phyloP scores from a whole-genome alignment of 106 monocot genomes.

The Agapanthus africanus region DNA sequence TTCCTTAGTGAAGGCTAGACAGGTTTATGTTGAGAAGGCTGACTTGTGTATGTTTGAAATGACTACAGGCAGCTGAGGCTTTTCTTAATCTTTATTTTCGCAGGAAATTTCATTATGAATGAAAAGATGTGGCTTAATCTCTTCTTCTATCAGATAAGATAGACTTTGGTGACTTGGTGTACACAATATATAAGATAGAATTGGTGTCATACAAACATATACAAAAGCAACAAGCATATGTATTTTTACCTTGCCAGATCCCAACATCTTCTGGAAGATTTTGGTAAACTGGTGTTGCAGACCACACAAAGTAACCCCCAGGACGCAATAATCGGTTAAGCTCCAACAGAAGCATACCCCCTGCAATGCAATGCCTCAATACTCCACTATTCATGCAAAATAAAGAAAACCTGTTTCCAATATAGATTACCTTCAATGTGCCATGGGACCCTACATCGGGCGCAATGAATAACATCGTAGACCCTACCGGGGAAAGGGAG shows the following conservation, averaged over 20 bases:
- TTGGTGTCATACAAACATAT: no score
- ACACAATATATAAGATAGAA: no score
- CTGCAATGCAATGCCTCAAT: conserved; percentile 27
- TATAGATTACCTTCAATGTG: conserved; percentile 70
- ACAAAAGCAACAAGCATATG: not conserved
- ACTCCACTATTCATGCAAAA: not conserved
- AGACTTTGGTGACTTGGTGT: not conserved
- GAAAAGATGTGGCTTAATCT: no score
- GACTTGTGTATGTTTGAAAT: no score
- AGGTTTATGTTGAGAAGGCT: no score
- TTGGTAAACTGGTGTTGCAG: conserved; percentile 85
- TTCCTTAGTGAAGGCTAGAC: no score
- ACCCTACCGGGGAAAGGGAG: conserved; percentile 76
- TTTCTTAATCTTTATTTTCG: no score
- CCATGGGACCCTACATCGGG: conserved; percentile 92
- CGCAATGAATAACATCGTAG: conserved; percentile 89
- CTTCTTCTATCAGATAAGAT: no score
- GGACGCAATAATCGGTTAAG: conserved; percentile 75
- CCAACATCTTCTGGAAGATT: conserved; percentile 56
- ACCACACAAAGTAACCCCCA: conserved; percentile 93
- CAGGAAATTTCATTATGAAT: no score
- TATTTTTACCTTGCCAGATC: conserved; percentile 65
- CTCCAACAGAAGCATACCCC: conserved; percentile 85
- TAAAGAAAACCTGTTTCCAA: not conserved
- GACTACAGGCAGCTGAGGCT: no score